These are phyloP conservation scores for Jacaranda copaia DNA, from an alignment of 257 asterid species.

Conservation along the genomic window DNA sequence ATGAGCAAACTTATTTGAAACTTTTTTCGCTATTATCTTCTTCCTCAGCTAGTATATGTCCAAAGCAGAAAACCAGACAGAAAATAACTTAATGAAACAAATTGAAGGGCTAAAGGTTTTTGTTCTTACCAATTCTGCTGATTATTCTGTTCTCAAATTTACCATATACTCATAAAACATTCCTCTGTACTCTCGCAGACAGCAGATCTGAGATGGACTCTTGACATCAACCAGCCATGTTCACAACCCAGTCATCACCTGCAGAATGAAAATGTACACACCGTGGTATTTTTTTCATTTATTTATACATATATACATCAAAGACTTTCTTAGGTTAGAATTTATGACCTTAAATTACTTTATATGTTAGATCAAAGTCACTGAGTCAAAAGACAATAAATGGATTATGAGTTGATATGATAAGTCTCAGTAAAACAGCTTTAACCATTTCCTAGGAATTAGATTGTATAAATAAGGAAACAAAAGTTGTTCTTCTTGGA, in stretches of 20 bases:
- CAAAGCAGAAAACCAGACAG: neutral
- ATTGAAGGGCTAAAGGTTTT: slow-evolving; percentile 20
- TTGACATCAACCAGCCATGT: neutral
- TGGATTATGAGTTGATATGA: neutral
- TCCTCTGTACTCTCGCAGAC: neutral
- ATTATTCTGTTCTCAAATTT: neutral
- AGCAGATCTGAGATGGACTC: slow-evolving; percentile 12
- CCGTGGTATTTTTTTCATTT: neutral
- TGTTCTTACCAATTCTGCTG: neutral
- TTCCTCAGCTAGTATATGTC: too few species aligned
- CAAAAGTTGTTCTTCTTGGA: neutral
- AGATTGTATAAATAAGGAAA: neutral
- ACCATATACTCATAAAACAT: neutral
- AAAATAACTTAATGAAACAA: too few species aligned
- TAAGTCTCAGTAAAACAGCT: neutral
- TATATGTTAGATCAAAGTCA: too few species aligned
- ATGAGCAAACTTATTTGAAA: too few species aligned
- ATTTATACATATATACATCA: too few species aligned
- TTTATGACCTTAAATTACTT: too few species aligned
- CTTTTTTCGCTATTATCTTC: too few species aligned
- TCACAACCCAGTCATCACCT: neutral
- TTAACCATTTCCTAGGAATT: neutral
- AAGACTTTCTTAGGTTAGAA: too few species aligned
- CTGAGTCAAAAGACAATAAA: neutral
- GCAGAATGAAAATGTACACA: neutral